A percentile compares a stretch with the other conserved stretches of the same genome.
phyloP scores from a whole-genome alignment of 192 early-diverging fungal species.

The Mortierella antarctica region DNA sequence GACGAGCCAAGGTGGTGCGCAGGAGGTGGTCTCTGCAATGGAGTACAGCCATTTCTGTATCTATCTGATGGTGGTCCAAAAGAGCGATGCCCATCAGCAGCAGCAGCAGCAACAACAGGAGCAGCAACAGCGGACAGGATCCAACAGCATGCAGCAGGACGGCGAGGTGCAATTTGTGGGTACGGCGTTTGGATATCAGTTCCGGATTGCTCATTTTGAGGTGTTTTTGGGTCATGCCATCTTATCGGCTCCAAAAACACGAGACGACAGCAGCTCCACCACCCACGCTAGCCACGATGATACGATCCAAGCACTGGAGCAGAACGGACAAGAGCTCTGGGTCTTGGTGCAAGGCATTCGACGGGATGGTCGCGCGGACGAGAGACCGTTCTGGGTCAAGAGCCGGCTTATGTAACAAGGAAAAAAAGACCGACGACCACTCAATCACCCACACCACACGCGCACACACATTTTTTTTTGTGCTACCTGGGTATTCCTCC shows the following conservation, averaged over 20 bases:
- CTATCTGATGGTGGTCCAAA: slow-evolving; percentile 16
- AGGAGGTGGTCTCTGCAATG: not conserved
- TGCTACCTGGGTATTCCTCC: no score
- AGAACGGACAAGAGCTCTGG: slow-evolving; percentile 10
- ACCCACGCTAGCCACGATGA: not conserved
- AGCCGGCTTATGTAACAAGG: slow-evolving; percentile 1
- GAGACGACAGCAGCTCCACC: not conserved
- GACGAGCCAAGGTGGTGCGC: not conserved
- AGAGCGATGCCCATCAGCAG: not conserved
- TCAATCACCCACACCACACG: no score
- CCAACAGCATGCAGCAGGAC: no score
- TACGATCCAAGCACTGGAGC: not conserved
- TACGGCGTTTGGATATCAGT: slow-evolving; percentile 30
- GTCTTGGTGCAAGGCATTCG: slow-evolving; percentile 35
- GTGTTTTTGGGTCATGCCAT: not conserved
- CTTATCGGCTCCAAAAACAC: not conserved
- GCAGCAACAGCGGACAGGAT: not conserved
- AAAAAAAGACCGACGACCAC: no score
- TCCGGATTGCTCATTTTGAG: slow-evolving; percentile 21
- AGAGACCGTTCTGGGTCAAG: slow-evolving; percentile 15
- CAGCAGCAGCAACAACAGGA: not conserved
- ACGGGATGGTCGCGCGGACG: slow-evolving; percentile 36
- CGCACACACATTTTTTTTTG: not conserved
- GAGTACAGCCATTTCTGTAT: slow-evolving; percentile 41
- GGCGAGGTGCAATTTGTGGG: slow-evolving; percentile 20